phyloP scores from a whole-genome alignment of 2,329 filamentous ascomycete genomes.

The Plenodomus tracheiphilus region DNA sequence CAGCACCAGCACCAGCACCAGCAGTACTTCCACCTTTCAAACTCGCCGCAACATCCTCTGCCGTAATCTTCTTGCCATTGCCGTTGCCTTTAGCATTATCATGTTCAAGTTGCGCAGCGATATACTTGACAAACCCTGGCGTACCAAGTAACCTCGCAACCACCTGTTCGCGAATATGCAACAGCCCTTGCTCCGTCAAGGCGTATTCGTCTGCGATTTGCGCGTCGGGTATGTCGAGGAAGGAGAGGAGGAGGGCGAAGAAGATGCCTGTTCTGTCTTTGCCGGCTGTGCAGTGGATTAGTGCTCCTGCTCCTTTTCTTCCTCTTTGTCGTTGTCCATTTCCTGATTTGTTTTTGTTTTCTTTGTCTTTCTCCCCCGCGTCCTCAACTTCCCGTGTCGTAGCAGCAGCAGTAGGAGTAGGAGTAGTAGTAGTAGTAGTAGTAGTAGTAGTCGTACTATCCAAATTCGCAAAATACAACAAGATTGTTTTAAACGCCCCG shows the following conservation, averaged over 20 bases:
- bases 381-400: slow-evolving; percentile 21
- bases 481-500: slow-evolving; percentile 60
- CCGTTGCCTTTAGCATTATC: too few species aligned
- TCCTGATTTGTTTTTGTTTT: too few species aligned
- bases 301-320: slow-evolving; percentile 51
- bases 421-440: too few species aligned
- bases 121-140: slow-evolving; percentile 31
- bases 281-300: slow-evolving; percentile 75
- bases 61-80: slow-evolving; percentile 37
- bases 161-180: slow-evolving; percentile 49
- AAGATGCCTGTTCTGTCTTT: slow-evolving; percentile 78
- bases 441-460: background rate
- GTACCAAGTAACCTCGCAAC: slow-evolving; percentile 54
- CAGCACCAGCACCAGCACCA: too few species aligned
- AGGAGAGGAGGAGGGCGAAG: slow-evolving; percentile 65
- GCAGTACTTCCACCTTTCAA: slow-evolving; percentile 23
- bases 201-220: slow-evolving; percentile 66
- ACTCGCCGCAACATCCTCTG: slow-evolving; percentile 57
- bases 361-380: background rate
- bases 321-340: too few species aligned
- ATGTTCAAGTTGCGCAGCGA: slow-evolving; percentile 10
- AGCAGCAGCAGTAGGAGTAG: background rate
- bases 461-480: slow-evolving; percentile 58
- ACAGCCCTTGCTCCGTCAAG: slow-evolving; percentile 66
- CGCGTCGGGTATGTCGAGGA: slow-evolving; percentile 66